Evolutionary conservation across 805 yeast species (phyloP).

Genomic region (Metschnikowia shivogae): DNA sequence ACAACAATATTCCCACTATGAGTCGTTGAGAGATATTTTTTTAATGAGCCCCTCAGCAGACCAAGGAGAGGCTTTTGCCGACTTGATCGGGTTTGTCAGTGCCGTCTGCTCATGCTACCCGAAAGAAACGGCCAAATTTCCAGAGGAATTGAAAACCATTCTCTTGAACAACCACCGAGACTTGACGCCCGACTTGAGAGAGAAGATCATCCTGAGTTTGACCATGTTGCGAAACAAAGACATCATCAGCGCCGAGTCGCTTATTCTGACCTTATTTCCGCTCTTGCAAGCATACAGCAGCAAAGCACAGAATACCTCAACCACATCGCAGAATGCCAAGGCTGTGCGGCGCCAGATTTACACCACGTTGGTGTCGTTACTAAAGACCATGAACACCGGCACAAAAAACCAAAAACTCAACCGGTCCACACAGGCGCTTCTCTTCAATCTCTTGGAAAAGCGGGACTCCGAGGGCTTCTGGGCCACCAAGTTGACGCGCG

Average conservation of each 20-base stretch:
- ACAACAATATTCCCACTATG: slow-evolving; percentile 90
- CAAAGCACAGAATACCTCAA: slow-evolving; percentile 28
- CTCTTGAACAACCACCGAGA: slow-evolving; percentile 74
- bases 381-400: slow-evolving; percentile 84
- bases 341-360: slow-evolving; percentile 80
- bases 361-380: slow-evolving; percentile 66
- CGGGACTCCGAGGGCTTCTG: slow-evolving; percentile 79
- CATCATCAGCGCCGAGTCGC: slow-evolving; percentile 69
- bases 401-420: slow-evolving; percentile 86
- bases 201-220: slow-evolving; percentile 83
- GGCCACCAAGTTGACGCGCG: slow-evolving; percentile 94
- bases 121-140: slow-evolving; percentile 78
- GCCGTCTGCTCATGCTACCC: slow-evolving; percentile 92
- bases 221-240: slow-evolving; percentile 88
- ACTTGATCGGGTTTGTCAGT: slow-evolving; percentile 82
- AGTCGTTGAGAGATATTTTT: slow-evolving; percentile 83
- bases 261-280: slow-evolving; percentile 88
- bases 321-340: slow-evolving; percentile 65
- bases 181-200: slow-evolving; percentile 79
- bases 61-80: slow-evolving; percentile 57
- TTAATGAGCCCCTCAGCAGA: slow-evolving; percentile 55
- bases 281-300: slow-evolving; percentile 62
- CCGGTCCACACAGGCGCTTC: slow-evolving; percentile 83
- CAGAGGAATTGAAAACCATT: slow-evolving; percentile 69
- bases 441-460: slow-evolving; percentile 82